Conservation (phyloP, 208 protist species). For the Leishmania major region DNA sequence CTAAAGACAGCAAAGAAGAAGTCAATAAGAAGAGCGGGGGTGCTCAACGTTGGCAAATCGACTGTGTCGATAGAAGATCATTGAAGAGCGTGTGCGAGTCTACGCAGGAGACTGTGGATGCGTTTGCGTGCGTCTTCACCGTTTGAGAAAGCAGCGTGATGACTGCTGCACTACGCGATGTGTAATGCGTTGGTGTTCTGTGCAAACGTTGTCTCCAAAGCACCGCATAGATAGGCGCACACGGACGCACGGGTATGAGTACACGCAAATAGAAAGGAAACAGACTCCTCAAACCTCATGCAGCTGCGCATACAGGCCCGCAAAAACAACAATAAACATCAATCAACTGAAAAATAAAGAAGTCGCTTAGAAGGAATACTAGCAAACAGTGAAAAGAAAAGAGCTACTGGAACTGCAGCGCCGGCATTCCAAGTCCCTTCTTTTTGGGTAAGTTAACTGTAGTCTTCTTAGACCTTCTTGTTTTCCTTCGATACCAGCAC, state of each 20-base stretch:
- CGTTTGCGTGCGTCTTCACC: background rate
- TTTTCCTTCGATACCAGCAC: background rate
- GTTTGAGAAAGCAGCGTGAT: background rate
- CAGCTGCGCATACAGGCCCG: background rate
- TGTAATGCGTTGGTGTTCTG: background rate
- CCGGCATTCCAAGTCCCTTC: background rate
- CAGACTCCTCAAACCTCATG: background rate
- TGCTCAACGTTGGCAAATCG: too few relatives aligned
- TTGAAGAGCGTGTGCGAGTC: background rate
- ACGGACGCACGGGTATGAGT: background rate
- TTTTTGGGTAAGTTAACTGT: background rate
- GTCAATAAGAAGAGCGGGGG: background rate
- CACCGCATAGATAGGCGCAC: too few relatives aligned
- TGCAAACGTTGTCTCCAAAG: background rate
- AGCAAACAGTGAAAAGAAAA: background rate
- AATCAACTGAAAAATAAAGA: background rate
- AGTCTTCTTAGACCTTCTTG: background rate
- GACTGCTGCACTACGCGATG: background rate
- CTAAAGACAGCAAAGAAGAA: constrained; percentile 2
- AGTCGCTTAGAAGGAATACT: background rate
- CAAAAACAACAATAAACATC: background rate
- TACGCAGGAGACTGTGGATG: background rate
- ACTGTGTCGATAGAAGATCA: background rate
- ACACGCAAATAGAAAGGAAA: background rate
- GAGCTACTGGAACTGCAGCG: background rate